Percentiles rank a stretch among this genome's conserved stretches.
phyloP scores from a whole-genome alignment of 306 rosid genomes.

The Purshia tridentata region DNA sequence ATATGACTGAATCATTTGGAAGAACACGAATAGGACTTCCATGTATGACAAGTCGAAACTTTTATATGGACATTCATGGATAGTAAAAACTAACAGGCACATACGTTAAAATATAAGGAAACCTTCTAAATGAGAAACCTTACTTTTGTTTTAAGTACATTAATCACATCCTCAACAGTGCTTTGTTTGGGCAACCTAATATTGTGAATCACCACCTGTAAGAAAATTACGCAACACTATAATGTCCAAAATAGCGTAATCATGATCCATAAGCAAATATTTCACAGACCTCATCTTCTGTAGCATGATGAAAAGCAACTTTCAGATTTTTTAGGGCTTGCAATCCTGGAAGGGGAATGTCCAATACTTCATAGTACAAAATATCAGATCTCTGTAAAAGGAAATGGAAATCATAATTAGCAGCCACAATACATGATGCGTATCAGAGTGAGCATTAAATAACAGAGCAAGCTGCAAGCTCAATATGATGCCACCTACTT shows the following conservation, averaged over 20 bases:
- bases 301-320: constrained; percentile 77
- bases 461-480: not conserved
- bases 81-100: not conserved
- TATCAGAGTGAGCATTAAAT: not conserved
- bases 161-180: constrained; percentile 69
- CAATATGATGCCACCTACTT: constrained; percentile 39
- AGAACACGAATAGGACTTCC: not conserved
- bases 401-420: constrained; percentile 11
- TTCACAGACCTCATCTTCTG: constrained; percentile 67
- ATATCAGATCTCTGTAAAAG: constrained; percentile 70
- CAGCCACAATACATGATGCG: constrained; percentile 5
- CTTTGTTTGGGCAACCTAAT: constrained; percentile 79
- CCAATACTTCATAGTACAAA: constrained; percentile 72
- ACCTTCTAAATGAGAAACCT: constrained; percentile 8
- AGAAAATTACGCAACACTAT: constrained; percentile 21
- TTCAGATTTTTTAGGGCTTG: constrained; percentile 74
- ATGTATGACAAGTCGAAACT: not conserved
- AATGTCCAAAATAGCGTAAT: not conserved
- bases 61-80: not conserved
- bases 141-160: constrained; percentile 69
- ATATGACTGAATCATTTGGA: not conserved
- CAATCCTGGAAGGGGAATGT: constrained; percentile 82
- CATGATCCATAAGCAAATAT: not conserved
- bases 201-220: constrained; percentile 70
- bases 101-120: not conserved